Percentiles rank a stretch among this genome's conserved stretches.
Conservation (phyloP, 2,329 filamentous ascomycete genomes). For the Penicillium sp. region DNA sequence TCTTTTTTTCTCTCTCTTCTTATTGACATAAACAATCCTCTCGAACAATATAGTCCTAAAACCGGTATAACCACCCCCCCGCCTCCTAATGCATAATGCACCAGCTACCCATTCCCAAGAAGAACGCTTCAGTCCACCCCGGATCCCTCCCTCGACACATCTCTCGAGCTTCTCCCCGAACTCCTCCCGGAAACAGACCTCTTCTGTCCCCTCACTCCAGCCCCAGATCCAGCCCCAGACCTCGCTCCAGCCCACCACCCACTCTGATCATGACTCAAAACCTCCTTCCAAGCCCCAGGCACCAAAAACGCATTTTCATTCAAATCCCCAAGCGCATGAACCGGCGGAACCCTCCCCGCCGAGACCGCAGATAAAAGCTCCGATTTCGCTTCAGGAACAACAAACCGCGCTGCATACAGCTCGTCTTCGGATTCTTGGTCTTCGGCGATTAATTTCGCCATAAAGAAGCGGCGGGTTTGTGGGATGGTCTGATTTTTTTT, state of each 20-base stretch:
- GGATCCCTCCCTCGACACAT: not conserved
- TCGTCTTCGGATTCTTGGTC: conserved; percentile 26
- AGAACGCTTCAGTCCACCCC: not conserved
- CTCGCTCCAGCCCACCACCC: conserved; percentile 15
- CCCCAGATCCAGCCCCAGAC: not conserved
- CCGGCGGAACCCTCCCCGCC: not conserved
- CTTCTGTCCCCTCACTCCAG: not conserved
- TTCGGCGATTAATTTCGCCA: conserved; percentile 34
- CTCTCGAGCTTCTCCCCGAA: conserved; percentile 12
- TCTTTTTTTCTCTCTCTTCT: no score
- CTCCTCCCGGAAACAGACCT: conserved; percentile 9
- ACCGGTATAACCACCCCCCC: not conserved
- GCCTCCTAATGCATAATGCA: not conserved
- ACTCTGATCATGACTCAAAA: conserved; percentile 14
- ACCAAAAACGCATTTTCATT: conserved; percentile 13
- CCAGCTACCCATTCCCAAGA: not conserved
- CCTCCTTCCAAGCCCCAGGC: conserved; percentile 12
- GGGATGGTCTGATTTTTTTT: conserved; percentile 34
- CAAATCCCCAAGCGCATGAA: conserved; percentile 8
- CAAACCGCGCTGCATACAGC: conserved; percentile 29
- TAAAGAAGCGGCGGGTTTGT: conserved; percentile 38
- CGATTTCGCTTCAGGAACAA: conserved; percentile 17
- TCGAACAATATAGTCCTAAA: not conserved
- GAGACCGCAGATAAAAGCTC: conserved; percentile 4
- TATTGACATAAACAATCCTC: not conserved